Evolutionary conservation across 2,329 filamentous ascomycete genomes (phyloP), one percentile per base, ranked within the genome.

Genomic region (Penicillium sclerotigenum): DNA sequence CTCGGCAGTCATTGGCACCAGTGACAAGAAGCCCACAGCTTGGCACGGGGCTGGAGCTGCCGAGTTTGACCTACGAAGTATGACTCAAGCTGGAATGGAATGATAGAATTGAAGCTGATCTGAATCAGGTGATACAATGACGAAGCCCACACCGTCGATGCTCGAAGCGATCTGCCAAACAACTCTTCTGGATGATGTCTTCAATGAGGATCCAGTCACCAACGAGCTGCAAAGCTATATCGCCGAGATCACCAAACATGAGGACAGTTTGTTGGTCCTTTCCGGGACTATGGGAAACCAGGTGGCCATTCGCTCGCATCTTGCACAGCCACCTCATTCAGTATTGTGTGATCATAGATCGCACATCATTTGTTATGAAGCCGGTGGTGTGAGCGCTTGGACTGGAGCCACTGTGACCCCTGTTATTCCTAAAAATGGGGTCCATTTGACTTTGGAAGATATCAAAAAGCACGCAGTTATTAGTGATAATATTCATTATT

Each of bases 231-330:
- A 97, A 72, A 75, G 81, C 43, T 87, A 89, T 71, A 81, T 95
- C 42, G 90, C 91, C 18, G 70, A 81, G 31, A 81, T 95, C 4
- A 84, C 90, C 0, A 85, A 85, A 63, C 91, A 95, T 65, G 87
- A 91, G 66, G 85, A 85, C 8, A 88, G 84, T 0, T 79, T 97
- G 5, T 86, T 96, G 52, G 90, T 96, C 53, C 80, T 95, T 57
- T 94, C 90, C 0, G 93, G 93, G 4, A 96, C 92, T 5, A 96
- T 96, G 91, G 91, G 91, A 38, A 97, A 97, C 75, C 91, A 96
- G 72, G 79, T 97, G 18, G 87, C 88, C 0, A 81, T 96, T 40
- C 85, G 92, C 37, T 82, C 89, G 1, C 88, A 94, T 57, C 81
- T 97, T 14, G 82, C 80, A 0, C 87, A 90, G 58, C 91, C 92